Evolutionary conservation across 2,329 filamentous ascomycete genomes (phyloP).

Genomic region (Alternaria sp.): DNA sequence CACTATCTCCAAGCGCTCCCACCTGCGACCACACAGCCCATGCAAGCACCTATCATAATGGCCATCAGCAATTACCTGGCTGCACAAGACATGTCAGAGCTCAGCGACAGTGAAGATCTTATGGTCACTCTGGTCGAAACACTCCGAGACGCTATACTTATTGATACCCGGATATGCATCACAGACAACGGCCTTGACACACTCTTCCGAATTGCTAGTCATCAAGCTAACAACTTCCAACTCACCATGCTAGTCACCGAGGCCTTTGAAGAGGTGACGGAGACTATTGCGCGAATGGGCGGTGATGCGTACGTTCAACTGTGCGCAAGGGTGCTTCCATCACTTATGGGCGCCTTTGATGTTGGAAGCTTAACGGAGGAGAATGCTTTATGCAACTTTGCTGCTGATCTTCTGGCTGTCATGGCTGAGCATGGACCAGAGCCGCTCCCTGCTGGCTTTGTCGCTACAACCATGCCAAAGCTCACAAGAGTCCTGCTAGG

Average conservation of each 20-base stretch:
- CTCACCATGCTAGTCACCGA: slow-evolving; percentile 86
- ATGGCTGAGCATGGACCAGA: slow-evolving; percentile 83
- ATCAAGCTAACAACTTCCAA: slow-evolving; percentile 89
- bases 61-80: slow-evolving; percentile 76
- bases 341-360: slow-evolving; percentile 86
- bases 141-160: slow-evolving; percentile 78
- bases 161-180: slow-evolving; percentile 78
- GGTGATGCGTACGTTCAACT: slow-evolving; percentile 75
- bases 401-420: slow-evolving; percentile 81
- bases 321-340: slow-evolving; percentile 85
- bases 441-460: slow-evolving; percentile 85
- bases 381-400: slow-evolving; percentile 82
- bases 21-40: slow-evolving; percentile 56
- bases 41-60: slow-evolving; percentile 66
- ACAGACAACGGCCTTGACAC: slow-evolving; percentile 78
- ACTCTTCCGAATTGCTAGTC: slow-evolving; percentile 86
- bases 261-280: slow-evolving; percentile 86
- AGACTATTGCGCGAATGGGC: slow-evolving; percentile 68
- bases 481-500: slow-evolving; percentile 81
- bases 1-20: slow-evolving; percentile 65
- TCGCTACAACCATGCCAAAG: slow-evolving; percentile 85
- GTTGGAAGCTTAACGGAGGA: slow-evolving; percentile 85
- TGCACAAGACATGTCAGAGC: slow-evolving; percentile 78
- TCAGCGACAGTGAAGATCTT: slow-evolving; percentile 89
- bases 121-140: slow-evolving; percentile 89